Percentiles rank a stretch among this genome's conserved stretches.
Conservation (phyloP, 305 asterid species). For the Rubia peregrina region DNA sequence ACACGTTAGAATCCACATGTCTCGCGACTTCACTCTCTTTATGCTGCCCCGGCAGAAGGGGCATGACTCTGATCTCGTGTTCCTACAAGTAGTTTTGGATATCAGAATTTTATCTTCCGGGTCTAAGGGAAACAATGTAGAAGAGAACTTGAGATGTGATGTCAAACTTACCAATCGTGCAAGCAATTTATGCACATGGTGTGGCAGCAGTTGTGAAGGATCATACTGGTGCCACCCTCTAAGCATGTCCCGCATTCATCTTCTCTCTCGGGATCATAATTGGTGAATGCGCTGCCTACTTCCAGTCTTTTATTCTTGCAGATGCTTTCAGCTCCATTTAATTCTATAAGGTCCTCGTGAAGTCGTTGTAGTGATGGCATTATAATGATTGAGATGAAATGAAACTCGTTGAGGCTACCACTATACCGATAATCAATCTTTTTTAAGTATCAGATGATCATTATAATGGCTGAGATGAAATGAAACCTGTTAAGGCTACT, state of each 20-base stretch:
- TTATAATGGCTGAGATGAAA: constrained; percentile 55
- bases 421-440: too few relatives aligned
- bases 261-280: constrained; percentile 45
- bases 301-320: constrained; percentile 33
- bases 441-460: constrained; percentile 5
- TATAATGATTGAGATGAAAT: constrained; percentile 51
- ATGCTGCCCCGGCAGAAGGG: constrained; percentile 83
- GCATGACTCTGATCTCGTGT: constrained; percentile 19
- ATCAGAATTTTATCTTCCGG: neutral
- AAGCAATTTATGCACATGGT: constrained; percentile 66
- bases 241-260: constrained; percentile 74
- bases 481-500: constrained; percentile 13
- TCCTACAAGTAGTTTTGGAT: constrained; percentile 40
- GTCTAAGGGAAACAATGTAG: neutral
- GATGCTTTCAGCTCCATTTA: constrained; percentile 25
- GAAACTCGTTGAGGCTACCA: constrained; percentile 10
- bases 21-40: constrained; percentile 61
- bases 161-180: constrained; percentile 58
- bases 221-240: constrained; percentile 59
- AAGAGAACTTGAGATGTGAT: neutral
- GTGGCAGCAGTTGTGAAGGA: constrained; percentile 60
- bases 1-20: constrained; percentile 74
- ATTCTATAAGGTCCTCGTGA: constrained; percentile 48
- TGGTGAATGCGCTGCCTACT: constrained; percentile 21
- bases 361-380: constrained; percentile 72